Evolutionary conservation across 495 filamentous ascomycete genomes (phyloP), one percentile per base, ranked within the genome.

Genomic region (Penicillium longicatenatum): DNA sequence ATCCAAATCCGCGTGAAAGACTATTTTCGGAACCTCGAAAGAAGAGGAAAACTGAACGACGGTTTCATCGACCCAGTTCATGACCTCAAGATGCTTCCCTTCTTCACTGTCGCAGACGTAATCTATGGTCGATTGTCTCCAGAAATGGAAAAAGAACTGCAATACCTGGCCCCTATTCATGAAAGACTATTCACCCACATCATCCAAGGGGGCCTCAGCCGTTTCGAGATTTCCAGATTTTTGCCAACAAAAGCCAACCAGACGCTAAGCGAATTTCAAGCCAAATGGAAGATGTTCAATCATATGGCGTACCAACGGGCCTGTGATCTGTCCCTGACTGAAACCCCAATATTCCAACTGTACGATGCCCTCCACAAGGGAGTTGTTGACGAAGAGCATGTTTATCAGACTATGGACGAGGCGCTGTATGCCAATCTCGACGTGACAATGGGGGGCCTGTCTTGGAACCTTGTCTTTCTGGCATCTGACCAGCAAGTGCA

Each of bases 381-480:
- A 6, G 42, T 7, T 6, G 6, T 45, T 8, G 17, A 6, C 12
- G 42, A n/a, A 17, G n/a, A 8, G 7, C 8, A 45, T 8, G 8
- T 21, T 7, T 17, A 9, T 17, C 42, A 45, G 8, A 45, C 42
- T n/a, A 8, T 45, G n/a, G 42, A 45, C 19, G 42, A 45, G 19
- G 19, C 17, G 42, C 7, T 79, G 1, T 80, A 70, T 57, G 77
- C 73, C 2, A 80, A 82, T 50, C 58, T 82, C 0, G 79, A 82
- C 54, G 76, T 80, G 1, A 76, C 76, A 0, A 70, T 68, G 6
- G 66, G 70, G 7, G 70, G 58, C 6, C 16, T 79, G 1, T 67
- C 73, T 1, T 80, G 76, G 76, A 67, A 58, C 17, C 45, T 75
- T 9, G 43, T 79, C 10, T 71, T 76, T 50, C 60, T 82, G 0